Conservation (phyloP, 2,329 filamentous ascomycete species). For the Emmonsia crescens region DNA sequence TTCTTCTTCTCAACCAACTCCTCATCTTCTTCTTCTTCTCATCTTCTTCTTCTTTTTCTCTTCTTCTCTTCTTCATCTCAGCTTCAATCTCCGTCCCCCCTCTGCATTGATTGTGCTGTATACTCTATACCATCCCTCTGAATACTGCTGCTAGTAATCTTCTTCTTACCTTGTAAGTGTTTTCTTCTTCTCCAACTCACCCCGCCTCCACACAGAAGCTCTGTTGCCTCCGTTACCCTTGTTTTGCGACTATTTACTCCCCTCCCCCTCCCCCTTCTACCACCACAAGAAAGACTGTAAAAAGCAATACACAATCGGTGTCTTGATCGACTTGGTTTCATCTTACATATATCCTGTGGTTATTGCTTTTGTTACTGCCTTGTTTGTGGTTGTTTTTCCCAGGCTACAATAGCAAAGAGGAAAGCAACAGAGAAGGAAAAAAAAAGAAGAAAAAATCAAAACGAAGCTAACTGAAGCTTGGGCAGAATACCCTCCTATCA, state of each 20-base stretch:
- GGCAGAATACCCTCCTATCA: slow-evolving; percentile 14
- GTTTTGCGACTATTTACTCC: slow-evolving; percentile 2
- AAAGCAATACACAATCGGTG: slow-evolving; percentile 31
- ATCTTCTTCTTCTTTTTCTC: slow-evolving; percentile 7
- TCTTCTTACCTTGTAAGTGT: slow-evolving; percentile 10
- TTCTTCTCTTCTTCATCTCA: slow-evolving; percentile 7
- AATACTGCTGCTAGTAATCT: slow-evolving; percentile 8
- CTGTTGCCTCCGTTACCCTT: neutral
- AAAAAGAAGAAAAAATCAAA: neutral
- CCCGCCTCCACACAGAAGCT: neutral
- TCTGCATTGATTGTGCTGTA: neutral
- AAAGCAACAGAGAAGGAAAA: too few species aligned
- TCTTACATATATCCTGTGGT: neutral
- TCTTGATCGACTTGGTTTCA: neutral
- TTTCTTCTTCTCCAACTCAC: slow-evolving; percentile 8
- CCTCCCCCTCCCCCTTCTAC: slow-evolving; percentile 12
- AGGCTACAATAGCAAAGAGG: neutral
- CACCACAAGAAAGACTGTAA: slow-evolving; percentile 62
- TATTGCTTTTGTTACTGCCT: neutral
- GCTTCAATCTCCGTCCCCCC: neutral
- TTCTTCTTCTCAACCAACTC: slow-evolving; percentile 15
- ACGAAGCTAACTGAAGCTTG: neutral
- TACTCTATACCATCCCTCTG: slow-evolving; percentile 7
- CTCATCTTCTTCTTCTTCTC: slow-evolving; percentile 12
- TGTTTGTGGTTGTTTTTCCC: neutral